phyloP scores from a whole-genome alignment of 345 rosid species.

The Eutrema japonicum region DNA sequence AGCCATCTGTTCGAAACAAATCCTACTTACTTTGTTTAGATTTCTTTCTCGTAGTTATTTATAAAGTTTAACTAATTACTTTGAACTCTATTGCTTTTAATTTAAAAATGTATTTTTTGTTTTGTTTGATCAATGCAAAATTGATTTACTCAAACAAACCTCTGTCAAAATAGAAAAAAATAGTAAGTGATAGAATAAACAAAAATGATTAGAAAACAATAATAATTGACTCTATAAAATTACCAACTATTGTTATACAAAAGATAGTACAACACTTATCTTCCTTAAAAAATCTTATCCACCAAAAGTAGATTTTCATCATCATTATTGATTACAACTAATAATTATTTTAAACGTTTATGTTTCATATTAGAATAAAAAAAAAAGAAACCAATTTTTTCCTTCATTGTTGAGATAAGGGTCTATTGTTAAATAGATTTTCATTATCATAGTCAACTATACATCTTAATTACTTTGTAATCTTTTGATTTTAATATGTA shows the following conservation, averaged over 20 bases:
- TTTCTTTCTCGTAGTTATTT: background rate
- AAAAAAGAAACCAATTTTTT: background rate
- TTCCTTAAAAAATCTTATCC: background rate
- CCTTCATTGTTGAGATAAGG: background rate
- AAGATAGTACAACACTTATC: background rate
- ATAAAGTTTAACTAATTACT: background rate
- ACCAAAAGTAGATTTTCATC: background rate
- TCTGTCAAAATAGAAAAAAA: background rate
- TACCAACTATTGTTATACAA: background rate
- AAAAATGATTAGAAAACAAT: background rate
- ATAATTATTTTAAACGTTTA: background rate
- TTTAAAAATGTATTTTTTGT: background rate
- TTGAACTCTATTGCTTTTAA: background rate
- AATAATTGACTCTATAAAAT: background rate
- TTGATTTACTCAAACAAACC: background rate
- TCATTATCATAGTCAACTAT: conserved; percentile 4
- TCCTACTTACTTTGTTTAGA: background rate
- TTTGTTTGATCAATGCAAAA: background rate
- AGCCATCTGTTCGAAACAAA: background rate
- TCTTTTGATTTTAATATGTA: background rate
- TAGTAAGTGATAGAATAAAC: background rate
- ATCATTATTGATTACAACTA: background rate
- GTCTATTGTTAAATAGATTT: background rate
- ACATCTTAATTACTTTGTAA: conserved; percentile 2
- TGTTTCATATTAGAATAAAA: background rate